Conservation (phyloP, 2,329 filamentous ascomycete species). For the Hypoxylon sp. region DNA sequence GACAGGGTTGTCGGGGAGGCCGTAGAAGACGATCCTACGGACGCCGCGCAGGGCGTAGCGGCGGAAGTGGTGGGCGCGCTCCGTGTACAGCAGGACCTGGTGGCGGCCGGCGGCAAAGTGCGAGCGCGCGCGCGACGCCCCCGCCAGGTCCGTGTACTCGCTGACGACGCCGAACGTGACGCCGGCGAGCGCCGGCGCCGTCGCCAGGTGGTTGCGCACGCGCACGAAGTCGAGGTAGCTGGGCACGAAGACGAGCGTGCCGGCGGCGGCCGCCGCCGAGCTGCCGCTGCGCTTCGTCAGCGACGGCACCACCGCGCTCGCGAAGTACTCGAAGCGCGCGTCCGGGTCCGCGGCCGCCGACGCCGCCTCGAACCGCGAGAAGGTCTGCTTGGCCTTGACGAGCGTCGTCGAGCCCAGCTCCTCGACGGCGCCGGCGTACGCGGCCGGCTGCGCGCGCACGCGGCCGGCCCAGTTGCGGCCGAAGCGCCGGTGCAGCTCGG, state of each 20-base stretch:
- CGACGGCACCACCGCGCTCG: slow-evolving; percentile 77
- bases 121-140: slow-evolving; percentile 83
- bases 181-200: slow-evolving; percentile 62
- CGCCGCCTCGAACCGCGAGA: slow-evolving; percentile 80
- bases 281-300: slow-evolving; percentile 68
- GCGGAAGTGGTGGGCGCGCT: slow-evolving; percentile 95
- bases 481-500: slow-evolving; percentile 76
- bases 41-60: slow-evolving; percentile 85
- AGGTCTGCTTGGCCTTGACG: slow-evolving; percentile 82
- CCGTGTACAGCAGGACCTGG: slow-evolving; percentile 86
- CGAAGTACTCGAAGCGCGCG: slow-evolving; percentile 90
- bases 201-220: slow-evolving; percentile 90
- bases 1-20: slow-evolving; percentile 83
- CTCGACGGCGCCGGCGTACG: slow-evolving; percentile 76
- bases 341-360: slow-evolving; percentile 82
- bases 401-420: slow-evolving; percentile 62
- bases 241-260: slow-evolving; percentile 88
- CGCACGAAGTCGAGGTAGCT: slow-evolving; percentile 96
- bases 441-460: slow-evolving; percentile 72
- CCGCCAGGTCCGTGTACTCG: slow-evolving; percentile 82
- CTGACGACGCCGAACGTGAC: slow-evolving; percentile 82
- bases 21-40: slow-evolving; percentile 86
- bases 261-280: too few species aligned
- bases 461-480: slow-evolving; percentile 85
- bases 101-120: slow-evolving; percentile 88